Evolutionary conservation across 2,329 filamentous ascomycete genomes (phyloP), one percentile per base, ranked within the genome.

Genomic region (Lithohypha guttulata): DNA sequence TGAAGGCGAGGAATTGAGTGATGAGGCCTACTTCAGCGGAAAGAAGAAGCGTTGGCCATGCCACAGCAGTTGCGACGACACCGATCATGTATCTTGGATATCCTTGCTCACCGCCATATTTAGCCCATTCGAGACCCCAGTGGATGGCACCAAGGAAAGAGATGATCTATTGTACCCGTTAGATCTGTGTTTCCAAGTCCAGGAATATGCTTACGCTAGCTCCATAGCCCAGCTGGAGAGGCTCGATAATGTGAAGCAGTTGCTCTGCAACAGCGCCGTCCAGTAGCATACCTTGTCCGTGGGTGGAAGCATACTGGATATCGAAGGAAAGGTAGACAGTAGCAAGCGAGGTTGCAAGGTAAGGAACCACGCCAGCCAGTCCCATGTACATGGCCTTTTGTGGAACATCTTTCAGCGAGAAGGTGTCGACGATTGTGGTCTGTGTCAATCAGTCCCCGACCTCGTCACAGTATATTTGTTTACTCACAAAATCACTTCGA

Each of bases 121-220:
- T 66, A 35, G 82, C 82, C 59, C 80, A 93, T 62, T 94, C 86
- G 13, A 94, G 70, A 41, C 87, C 87, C 82, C 89, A 95, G 62
- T 95, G 89, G 53, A 94, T 79, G 22, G 87, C 87, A 30, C 89
- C 89, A 1, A 95, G 74, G 69, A 94, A 95, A 19, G 86, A 93
- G 52, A 94, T 82, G 53, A 94, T 91, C 77, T 81, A 46, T 19
- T 5, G 3, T 15, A n/a, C n/a, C n/a, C n/a, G n/a, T n/a, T n/a
- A n/a, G n/a, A n/a, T n/a, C n/a, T n/a, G n/a, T n/a, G n/a, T n/a
- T n/a, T n/a, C n/a, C n/a, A n/a, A n/a, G n/a, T n/a, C n/a, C n/a
- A n/a, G n/a, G n/a, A n/a, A n/a, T n/a, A 15, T n/a, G 70, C 76
- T 59, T 66, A 81, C 77, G 42, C 93, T 77, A 33, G 87, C 89